Evolutionary conservation across 2,329 filamentous ascomycete species (phyloP), one percentile per base, ranked within the genome.

Genomic region (Rachicladosporium sp.): DNA sequence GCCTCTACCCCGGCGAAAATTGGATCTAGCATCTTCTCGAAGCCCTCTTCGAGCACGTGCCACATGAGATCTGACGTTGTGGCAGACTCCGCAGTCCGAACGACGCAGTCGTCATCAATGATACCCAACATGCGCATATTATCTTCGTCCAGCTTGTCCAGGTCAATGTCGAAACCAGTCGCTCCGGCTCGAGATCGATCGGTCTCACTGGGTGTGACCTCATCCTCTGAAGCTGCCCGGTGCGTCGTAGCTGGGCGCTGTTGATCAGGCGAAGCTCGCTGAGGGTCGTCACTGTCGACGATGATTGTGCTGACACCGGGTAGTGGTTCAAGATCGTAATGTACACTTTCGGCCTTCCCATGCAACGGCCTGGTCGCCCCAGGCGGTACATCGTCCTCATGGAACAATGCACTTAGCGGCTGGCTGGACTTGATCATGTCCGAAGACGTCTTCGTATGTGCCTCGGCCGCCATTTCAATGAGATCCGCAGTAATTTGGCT

Each of bases 141-240:
- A 54, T 84, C 0, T 70, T 70, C 0, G 59, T 82, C 6, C 58
- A 60, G 1, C 60, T 66, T 3, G 63, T 86, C 2, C 65, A 76
- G 13, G 53, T 85, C 44, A 87, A 87, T 52, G 73, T 85, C 48
- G 81, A 87, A 56, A 76, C 72, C 29, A 63, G 60, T 42, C 70
- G 81, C 3, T 71, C 83, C 21, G 76, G 76, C 0, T 65, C 86
- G 2, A 78, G 79, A 0, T 40, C 15, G 9, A 33, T 23, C 19
- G 12, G 11, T 5, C 34, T 19, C 9, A 36, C 39, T 10, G 34
- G 39, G 15, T 27, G 39, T 9, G 34, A 23, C 15, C 33, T 33
- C 21, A 30, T 34, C 12, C 34, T 21, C 36, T 41, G 39, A 10
- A 37, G 12, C 7, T 41, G 39, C 23, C 23, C 34, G 10, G 36